These are phyloP conservation scores for Inga leiocalycina DNA, from an alignment of 306 rosid genomes.

Conservation along the genomic window DNA sequence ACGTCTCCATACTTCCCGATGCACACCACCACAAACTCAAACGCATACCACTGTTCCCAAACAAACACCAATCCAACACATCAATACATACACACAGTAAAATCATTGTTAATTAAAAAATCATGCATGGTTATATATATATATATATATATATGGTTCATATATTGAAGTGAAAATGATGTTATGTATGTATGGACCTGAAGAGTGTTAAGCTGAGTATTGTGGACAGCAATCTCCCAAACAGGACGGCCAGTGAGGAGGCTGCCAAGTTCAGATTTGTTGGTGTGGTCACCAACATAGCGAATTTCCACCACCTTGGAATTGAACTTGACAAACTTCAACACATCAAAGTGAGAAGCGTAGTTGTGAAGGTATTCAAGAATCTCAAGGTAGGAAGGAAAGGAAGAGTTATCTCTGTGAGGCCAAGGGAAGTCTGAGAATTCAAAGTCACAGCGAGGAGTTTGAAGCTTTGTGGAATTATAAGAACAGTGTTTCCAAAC, in stretches of 20 bases:
- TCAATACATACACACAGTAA: neutral
- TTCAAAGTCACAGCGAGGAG: constrained; percentile 61
- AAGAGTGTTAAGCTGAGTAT: constrained; percentile 5
- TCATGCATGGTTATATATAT: neutral
- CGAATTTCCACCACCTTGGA: constrained; percentile 55
- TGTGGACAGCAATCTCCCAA: constrained; percentile 28
- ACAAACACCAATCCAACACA: neutral
- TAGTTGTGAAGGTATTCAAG: constrained; percentile 57
- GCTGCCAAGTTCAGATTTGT: constrained; percentile 8
- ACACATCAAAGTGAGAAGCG: constrained; percentile 56
- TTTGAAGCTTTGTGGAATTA: constrained; percentile 59
- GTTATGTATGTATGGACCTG: neutral
- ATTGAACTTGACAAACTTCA: constrained; percentile 46
- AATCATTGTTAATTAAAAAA: neutral
- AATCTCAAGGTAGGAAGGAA: constrained; percentile 58
- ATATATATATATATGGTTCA: neutral
- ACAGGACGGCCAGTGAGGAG: constrained; percentile 24
- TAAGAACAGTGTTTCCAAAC: constrained; percentile 75
- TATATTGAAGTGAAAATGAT: neutral
- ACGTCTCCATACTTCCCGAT: constrained; percentile 64
- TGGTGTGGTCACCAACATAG: constrained; percentile 29
- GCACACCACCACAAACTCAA: constrained; percentile 65
- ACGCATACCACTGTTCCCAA: constrained; percentile 52
- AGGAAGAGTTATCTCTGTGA: constrained; percentile 38
- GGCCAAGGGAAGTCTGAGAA: constrained; percentile 74